phyloP scores from a whole-genome alignment of 208 protist species.

The Trypanosomatidae sp. region DNA sequence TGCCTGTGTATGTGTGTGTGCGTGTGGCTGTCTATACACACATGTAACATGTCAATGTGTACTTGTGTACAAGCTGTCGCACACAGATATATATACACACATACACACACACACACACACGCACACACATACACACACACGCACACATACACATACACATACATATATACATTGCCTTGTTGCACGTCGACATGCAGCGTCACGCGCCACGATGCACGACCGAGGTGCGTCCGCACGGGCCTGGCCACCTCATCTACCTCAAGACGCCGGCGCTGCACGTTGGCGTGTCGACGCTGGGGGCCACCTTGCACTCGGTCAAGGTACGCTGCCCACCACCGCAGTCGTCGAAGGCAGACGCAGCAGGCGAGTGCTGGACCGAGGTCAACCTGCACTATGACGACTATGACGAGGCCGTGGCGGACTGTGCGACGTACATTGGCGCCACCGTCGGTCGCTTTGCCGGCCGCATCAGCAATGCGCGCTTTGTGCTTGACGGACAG shows the following conservation, averaged over 20 bases:
- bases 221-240: slow-evolving; percentile 22
- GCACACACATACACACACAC: too few relatives aligned
- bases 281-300: slow-evolving; percentile 30
- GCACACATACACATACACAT: too few relatives aligned
- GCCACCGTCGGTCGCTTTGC: slow-evolving; percentile 50
- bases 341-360: neutral
- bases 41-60: too few relatives aligned
- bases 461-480: slow-evolving; percentile 32
- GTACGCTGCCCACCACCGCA: slow-evolving; percentile 15
- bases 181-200: too few relatives aligned
- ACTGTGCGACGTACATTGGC: slow-evolving; percentile 29
- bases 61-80: too few relatives aligned
- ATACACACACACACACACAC: slow-evolving; percentile 6
- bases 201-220: too few relatives aligned
- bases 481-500: slow-evolving; percentile 24
- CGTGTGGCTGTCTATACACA: neutral
- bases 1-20: neutral
- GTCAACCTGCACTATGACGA: slow-evolving; percentile 32
- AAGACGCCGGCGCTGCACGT: slow-evolving; percentile 16
- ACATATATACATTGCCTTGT: too few relatives aligned
- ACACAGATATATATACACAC: slow-evolving; percentile 4
- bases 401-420: slow-evolving; percentile 24
- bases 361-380: slow-evolving; percentile 23
- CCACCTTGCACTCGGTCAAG: slow-evolving; percentile 26
- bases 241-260: slow-evolving; percentile 24